Conservation (phyloP, 2,329 filamentous ascomycete species). For the Lasiodiplodia sp. region DNA sequence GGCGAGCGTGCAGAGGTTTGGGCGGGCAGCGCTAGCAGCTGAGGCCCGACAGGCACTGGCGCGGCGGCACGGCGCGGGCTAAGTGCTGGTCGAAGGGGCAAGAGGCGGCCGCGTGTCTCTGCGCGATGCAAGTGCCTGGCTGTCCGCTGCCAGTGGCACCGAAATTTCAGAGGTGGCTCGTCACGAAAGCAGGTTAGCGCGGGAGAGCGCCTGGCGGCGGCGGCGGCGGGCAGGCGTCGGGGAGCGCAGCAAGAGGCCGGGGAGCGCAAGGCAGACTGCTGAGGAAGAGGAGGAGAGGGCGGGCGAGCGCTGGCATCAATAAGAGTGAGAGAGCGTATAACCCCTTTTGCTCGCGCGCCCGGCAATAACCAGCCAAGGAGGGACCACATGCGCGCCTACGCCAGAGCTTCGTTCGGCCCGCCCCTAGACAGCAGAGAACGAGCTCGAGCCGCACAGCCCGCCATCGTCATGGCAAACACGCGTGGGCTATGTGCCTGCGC, state of each 20-base stretch:
- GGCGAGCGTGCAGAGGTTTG: constrained; percentile 3
- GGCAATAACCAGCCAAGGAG: constrained; percentile 22
- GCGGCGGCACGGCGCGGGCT: constrained; percentile 24
- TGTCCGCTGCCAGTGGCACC: constrained; percentile 7
- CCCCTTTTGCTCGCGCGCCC: constrained; percentile 18
- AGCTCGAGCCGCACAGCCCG: constrained; percentile 24
- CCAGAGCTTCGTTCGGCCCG: constrained; percentile 14
- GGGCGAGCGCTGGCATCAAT: constrained; percentile 18
- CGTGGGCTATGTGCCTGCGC: not conserved
- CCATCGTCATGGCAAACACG: constrained; percentile 25
- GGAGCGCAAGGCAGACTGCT: not conserved
- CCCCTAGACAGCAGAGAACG: not conserved
- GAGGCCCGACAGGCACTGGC: constrained; percentile 21
- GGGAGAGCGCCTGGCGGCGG: constrained; percentile 27
- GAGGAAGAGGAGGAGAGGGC: not conserved
- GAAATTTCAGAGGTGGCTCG: constrained; percentile 24
- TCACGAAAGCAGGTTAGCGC: constrained; percentile 27
- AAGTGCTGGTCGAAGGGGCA: constrained; percentile 13
- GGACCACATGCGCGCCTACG: constrained; percentile 14
- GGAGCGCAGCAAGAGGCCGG: constrained; percentile 8
- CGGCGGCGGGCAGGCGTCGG: constrained; percentile 18
- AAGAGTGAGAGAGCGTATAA: constrained; percentile 20
- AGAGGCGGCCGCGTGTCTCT: constrained; percentile 21
- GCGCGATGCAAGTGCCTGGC: constrained; percentile 6
- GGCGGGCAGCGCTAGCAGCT: constrained; percentile 19